These are phyloP conservation scores for Kwoniella shivajii DNA, from an alignment of 1,284 basidiomycete genomes.

Conservation along the genomic window DNA sequence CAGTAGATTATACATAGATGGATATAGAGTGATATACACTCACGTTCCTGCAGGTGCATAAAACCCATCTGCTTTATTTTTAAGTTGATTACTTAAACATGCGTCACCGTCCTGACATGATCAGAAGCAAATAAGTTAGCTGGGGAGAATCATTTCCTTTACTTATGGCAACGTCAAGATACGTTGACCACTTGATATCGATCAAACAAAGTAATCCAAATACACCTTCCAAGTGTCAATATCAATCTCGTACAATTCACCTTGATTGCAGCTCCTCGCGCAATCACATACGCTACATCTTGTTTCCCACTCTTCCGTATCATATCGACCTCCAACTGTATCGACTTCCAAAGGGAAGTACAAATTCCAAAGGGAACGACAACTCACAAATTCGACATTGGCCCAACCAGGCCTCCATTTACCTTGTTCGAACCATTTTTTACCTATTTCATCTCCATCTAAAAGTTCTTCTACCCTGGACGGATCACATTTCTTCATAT, in stretches of 20 bases:
- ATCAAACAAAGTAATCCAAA: neutral
- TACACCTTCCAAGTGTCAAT: neutral
- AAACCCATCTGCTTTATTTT: constrained; percentile 33
- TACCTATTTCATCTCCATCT: constrained; percentile 20
- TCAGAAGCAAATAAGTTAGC: neutral
- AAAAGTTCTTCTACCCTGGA: constrained; percentile 31
- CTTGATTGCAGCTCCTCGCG: too few relatives aligned
- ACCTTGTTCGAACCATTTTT: constrained; percentile 33
- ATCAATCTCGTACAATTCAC: too few relatives aligned
- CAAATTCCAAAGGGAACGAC: neutral
- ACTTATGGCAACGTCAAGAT: neutral
- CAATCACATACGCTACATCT: too few relatives aligned
- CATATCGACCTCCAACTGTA: too few relatives aligned
- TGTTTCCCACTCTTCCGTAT: too few relatives aligned
- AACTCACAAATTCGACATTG: constrained; percentile 41
- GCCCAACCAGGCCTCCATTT: constrained; percentile 40
- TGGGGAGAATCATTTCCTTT: neutral
- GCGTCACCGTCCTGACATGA: constrained; percentile 39
- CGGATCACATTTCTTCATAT: constrained; percentile 28
- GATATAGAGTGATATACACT: constrained; percentile 7
- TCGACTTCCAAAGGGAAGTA: too few relatives aligned
- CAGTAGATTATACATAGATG: neutral
- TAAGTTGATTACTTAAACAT: constrained; percentile 36
- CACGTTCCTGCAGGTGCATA: constrained; percentile 42
- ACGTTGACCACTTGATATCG: neutral